Base-by-base conservation (phyloP, 1,139 yeast genomes). In the Suhomyces chickasaworum region DNA sequence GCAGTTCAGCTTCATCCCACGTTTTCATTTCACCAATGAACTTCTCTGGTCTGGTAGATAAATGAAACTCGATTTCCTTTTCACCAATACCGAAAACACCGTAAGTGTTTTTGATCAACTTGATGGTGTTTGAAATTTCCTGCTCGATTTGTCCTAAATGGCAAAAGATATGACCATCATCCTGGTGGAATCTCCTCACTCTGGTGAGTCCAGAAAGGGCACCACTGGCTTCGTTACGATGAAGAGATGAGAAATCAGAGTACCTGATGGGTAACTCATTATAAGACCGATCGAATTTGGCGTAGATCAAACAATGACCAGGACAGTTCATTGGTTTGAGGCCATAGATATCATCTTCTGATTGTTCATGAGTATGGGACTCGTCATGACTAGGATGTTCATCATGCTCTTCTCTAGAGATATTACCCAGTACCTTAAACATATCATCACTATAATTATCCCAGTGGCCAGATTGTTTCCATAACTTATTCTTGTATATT, bases 301-400 rank as follows among this genome's bases (percentile, higher is more conserved):
- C 81, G 71, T 84, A 95, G 54, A 95, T 82, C 48, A 93, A 65
- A 63, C 99, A 95, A 65, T 95, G 99, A 1, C 98, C 98, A 0
- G 99, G 99, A 65, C 99, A 93, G 69, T 93, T 95, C 99, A 93
- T 93, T 21, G 99, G 99, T 65, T 93, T 93, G 51, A 93, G 74
- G 3, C 97, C 97, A 61, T 81, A 89, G 37, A 78, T 83, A 20
- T 69, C 61, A 22, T 42, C 48, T 13, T 47, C 50, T n/a, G 41
- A 37, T 5, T 41, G 39, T 7, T 23, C 37, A 9, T 15, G n/a
- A 7, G 27, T 6, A n/a, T 35, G 18, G 15, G 33, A 20, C 45
- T 73, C 78, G 38, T 37, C 42, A 23, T 46, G 49, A 31, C 41
- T 44, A 30, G 50, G 53, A 21, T 55, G 53, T 12, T 25, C 65